Base-by-base conservation (phyloP, 371 early-diverging fungal genomes). In the Circinella umbellata region DNA sequence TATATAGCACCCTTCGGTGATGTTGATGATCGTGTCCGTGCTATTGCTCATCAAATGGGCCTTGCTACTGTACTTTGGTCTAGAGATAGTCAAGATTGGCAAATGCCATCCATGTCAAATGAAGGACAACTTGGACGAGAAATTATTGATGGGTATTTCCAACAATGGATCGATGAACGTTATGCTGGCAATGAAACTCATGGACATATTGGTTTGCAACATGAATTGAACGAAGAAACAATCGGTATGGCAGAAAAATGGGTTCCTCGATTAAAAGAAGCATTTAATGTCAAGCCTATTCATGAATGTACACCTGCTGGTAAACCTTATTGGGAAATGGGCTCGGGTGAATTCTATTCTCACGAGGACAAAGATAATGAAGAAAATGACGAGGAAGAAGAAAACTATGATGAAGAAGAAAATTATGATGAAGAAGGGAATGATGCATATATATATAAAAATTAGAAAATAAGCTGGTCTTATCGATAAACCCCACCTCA, bases 141-240 rank as follows among this genome's bases (percentile, higher is more conserved):
- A 3, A 69, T 65, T 17, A 73, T 82, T 5, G 78, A 82, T 10
- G 75, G 74, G 3, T 84, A 76, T 47, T 84, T 86, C 61, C 36
- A 76, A 9, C 20, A 64, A 3, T 86, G 85, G 85, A 81, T 86
- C 46, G 60, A 66, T 6, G 67, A 70, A 0, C 67, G 73, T 7
- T 55, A 67, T 38, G 57, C 63, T 34, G 79, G 79, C 7, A 74
- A 67, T 15, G 71, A 76, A 1, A 73, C 72, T 10, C 54, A 73
- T n/a, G 89, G 89, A 18, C 87, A 82, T 47, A 76, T 83, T 68
- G 82, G 77, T n/a, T 64, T 87, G 42, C 79, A 85, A 53, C 87
- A 87, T 68, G 85, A 87, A 73, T 73, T 82, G 36, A 83, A 79
- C 63, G 74, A 81, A 60, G 66, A 71, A 13, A 85, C 84, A 0